Base-by-base conservation (phyloP, 345 rosid species). In the Raphanus raphanistrum region DNA sequence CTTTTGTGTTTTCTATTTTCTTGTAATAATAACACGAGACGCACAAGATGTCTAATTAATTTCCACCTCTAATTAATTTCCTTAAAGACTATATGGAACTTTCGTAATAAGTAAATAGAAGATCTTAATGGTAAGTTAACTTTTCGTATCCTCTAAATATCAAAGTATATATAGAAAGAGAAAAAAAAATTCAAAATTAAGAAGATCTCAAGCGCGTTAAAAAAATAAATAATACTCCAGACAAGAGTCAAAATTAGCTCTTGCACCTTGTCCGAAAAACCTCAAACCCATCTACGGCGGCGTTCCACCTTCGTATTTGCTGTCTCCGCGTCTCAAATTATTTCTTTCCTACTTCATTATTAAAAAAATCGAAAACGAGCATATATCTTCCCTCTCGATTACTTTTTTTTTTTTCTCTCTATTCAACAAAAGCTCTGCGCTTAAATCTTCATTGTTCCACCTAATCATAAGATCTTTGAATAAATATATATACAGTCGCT, bases 231-330 rank as follows among this genome's bases (percentile, higher is more conserved):
- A 48, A 48, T 41, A 10, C 11, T 32, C 4, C 1, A 38, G 12
- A 38, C 43, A 13, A 48, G 17, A n/a, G 55, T 48, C 55, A n/a
- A 48, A 48, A 43, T 43, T 38, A 48, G 55, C n/a, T 48, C 55
- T 48, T 15, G 16, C 7, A 48, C 75, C 58, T 74, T 80, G 79
- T 80, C 82, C 76, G 79, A 79, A 79, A 79, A 73, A 78, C 28
- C 69, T 27, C 73, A 66, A 10, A 10, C 60, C 35, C 63, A 13
- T 25, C 70, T 68, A 63, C 73, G 78, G 71, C 82, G 78, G 71
- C 36, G 41, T 62, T 38, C 50, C 48, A 61, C 21, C 67, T 52
- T 68, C 60, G 57, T 68, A 72, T 38, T 55, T 21, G 65, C 64
- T 58, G 50, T 73, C 58, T 41, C 79, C 61, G 74, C 78, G 59